Percentiles rank a stretch among this genome's conserved stretches.
Conservation (phyloP, 345 rosid species). For the Euphorbia pulcherrima region DNA sequence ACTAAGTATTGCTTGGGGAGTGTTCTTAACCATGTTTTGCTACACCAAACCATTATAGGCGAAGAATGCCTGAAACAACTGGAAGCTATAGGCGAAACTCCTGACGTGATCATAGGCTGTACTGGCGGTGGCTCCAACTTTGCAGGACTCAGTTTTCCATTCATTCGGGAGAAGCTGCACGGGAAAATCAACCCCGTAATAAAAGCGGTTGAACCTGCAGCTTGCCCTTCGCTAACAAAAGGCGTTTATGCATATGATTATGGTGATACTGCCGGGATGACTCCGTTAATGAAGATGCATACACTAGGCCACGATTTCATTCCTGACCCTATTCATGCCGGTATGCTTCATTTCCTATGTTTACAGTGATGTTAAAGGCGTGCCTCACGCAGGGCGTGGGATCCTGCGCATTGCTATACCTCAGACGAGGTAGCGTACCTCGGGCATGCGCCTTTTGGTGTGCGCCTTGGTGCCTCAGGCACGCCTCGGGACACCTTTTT, state of each 20-base stretch:
- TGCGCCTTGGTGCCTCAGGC: too few species aligned
- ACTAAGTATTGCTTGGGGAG: conserved; percentile 91
- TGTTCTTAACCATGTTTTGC: conserved; percentile 83
- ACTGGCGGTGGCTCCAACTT: conserved; percentile 96
- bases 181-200: conserved; percentile 80
- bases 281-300: conserved; percentile 99
- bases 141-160: conserved; percentile 89
- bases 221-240: conserved; percentile 85
- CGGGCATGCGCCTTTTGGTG: too few species aligned
- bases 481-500: too few species aligned
- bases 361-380: too few species aligned
- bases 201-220: conserved; percentile 82
- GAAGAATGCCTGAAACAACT: conserved; percentile 85
- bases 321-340: conserved; percentile 96
- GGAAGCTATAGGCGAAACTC: conserved; percentile 76
- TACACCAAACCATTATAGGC: conserved; percentile 90
- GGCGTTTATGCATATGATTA: conserved; percentile 87
- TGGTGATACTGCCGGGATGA: conserved; percentile 84
- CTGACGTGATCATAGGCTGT: conserved; percentile 87
- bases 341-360: conserved; percentile 36
- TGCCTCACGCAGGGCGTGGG: too few species aligned
- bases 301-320: conserved; percentile 94
- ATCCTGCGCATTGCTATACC: too few species aligned
- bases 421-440: too few species aligned
- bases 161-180: conserved; percentile 77